Percentiles rank a stretch among this genome's conserved stretches.
Evolutionary conservation across 805 yeast genomes (phyloP).

Genomic region (Hanseniaspora occidentalis): DNA sequence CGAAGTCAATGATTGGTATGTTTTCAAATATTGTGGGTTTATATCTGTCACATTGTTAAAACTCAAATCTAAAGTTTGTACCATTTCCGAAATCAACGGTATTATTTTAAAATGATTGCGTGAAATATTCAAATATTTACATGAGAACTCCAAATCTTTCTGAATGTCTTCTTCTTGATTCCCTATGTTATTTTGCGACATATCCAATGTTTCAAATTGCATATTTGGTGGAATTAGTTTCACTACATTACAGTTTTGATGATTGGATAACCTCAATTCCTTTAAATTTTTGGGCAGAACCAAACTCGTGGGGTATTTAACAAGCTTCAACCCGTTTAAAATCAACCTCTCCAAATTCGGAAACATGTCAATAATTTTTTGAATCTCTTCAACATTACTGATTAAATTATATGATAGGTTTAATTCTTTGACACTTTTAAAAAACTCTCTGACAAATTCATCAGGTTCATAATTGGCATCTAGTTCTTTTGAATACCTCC

Average conservation of each 20-base stretch:
- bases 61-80: slow-evolving; percentile 36
- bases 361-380: slow-evolving; percentile 26
- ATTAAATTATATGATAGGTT: slow-evolving; percentile 55
- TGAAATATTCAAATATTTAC: slow-evolving; percentile 34
- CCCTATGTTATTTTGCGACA: background rate
- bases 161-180: no score
- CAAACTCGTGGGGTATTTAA: slow-evolving; percentile 4
- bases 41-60: slow-evolving; percentile 33
- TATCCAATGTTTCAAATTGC: background rate
- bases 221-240: background rate
- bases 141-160: no score
- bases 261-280: slow-evolving; percentile 6
- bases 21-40: slow-evolving; percentile 30
- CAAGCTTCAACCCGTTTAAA: slow-evolving; percentile 43
- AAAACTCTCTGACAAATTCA: background rate
- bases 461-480: slow-evolving; percentile 1
- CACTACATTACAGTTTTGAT: background rate
- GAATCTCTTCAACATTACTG: slow-evolving; percentile 27
- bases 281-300: background rate
- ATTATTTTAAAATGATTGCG: slow-evolving; percentile 31
- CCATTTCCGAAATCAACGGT: slow-evolving; percentile 3
- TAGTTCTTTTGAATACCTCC: background rate
- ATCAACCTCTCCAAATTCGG: slow-evolving; percentile 30
- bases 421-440: slow-evolving; percentile 25
- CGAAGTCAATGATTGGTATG: no score